phyloP scores from a whole-genome alignment of 1,284 basidiomycete species.

The Fomes fomentarius region DNA sequence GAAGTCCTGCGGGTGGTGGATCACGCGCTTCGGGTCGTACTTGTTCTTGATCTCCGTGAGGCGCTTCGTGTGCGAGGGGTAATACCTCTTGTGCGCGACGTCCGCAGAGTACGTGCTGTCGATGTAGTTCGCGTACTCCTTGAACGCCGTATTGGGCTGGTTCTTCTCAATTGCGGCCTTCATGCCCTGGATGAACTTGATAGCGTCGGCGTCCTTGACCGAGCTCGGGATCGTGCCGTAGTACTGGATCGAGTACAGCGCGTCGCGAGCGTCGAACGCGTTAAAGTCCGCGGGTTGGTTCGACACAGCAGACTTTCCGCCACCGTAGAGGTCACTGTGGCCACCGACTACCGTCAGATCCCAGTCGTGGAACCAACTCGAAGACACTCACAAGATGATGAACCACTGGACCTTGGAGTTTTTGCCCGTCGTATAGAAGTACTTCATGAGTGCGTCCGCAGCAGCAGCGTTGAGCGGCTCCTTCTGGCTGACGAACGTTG shows the following conservation, averaged over 20 bases:
- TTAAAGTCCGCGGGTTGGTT: slow-evolving; percentile 2
- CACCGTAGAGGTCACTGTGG: slow-evolving; percentile 5
- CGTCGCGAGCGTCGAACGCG: slow-evolving; percentile 10
- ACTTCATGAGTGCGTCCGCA: slow-evolving; percentile 9
- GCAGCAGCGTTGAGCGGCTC: slow-evolving; percentile 1
- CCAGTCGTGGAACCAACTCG: no score
- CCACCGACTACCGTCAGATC: no score
- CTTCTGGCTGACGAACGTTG: slow-evolving; percentile 3
- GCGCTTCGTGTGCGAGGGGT: slow-evolving; percentile 9
- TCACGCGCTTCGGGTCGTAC: slow-evolving; percentile 12
- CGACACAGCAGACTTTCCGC: slow-evolving; percentile 6
- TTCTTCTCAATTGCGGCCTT: slow-evolving; percentile 8
- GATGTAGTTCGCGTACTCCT: slow-evolving; percentile 13
- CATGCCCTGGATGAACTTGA: slow-evolving; percentile 16
- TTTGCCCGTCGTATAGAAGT: slow-evolving; percentile 9
- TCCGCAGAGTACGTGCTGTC: slow-evolving; percentile 16
- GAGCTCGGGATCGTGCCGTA: slow-evolving; percentile 10
- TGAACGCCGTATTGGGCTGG: slow-evolving; percentile 5
- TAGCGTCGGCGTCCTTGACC: slow-evolving; percentile 7
- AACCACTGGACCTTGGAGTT: slow-evolving; percentile 3
- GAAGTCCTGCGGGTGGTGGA: slow-evolving; percentile 12
- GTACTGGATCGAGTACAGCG: slow-evolving; percentile 15
- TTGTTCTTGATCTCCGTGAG: slow-evolving; percentile 10
- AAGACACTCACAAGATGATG: slow-evolving; percentile 5
- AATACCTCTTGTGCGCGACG: slow-evolving; percentile 11